phyloP scores from a whole-genome alignment of 2,329 filamentous ascomycete genomes.

The Hymenoscyphus fraxineus region DNA sequence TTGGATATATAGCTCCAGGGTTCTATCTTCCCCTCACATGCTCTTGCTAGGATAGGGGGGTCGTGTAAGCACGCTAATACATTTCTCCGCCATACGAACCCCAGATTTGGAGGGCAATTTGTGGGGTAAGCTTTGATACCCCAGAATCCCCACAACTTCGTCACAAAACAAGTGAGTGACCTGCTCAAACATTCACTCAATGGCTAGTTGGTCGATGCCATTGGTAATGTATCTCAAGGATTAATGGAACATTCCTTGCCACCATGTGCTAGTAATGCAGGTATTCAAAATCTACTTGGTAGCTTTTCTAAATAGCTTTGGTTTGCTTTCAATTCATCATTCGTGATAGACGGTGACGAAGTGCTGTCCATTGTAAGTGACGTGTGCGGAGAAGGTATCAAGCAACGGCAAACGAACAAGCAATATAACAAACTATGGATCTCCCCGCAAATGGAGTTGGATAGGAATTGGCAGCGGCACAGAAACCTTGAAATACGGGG shows the following conservation, averaged over 20 bases:
- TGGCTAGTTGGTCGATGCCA: not conserved
- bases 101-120: not conserved
- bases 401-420: not conserved
- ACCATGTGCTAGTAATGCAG: not conserved
- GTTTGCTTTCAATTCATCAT: not conserved
- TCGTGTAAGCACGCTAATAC: not conserved
- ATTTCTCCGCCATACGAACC: slow-evolving; percentile 6
- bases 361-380: not conserved
- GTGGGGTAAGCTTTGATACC: not conserved
- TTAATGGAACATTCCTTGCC: not conserved
- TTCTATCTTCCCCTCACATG: not conserved
- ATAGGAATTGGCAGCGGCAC: not conserved
- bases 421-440: not conserved
- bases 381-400: not conserved
- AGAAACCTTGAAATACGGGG: not conserved
- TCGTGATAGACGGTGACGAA: not conserved
- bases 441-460: not conserved
- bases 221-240: not conserved
- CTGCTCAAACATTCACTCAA: not conserved
- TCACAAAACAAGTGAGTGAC: not conserved
- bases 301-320: not conserved
- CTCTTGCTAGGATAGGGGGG: not conserved
- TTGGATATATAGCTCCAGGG: slow-evolving; percentile 2
- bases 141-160: slow-evolving; percentile 6
- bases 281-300: not conserved